Conservation (phyloP, 441 rosid genomes). For the Breynia disticha region DNA sequence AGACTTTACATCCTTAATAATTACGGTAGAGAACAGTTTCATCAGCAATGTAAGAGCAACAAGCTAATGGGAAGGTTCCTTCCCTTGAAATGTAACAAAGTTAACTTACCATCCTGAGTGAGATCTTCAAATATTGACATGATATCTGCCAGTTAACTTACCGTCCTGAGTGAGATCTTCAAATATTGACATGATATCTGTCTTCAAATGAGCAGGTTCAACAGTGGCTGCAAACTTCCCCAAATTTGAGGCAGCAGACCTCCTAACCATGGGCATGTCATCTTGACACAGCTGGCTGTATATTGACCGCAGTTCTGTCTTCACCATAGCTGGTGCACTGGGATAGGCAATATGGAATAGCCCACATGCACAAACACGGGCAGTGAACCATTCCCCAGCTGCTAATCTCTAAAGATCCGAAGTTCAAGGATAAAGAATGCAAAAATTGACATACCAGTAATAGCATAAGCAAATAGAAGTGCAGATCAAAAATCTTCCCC, state of each 20-base stretch:
- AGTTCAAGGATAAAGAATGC: not conserved
- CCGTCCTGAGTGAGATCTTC: slow-evolving; percentile 79
- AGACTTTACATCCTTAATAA: no score
- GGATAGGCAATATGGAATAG: slow-evolving; percentile 82
- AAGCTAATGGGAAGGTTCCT: not conserved
- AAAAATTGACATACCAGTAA: not conserved
- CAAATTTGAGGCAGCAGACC: slow-evolving; percentile 89
- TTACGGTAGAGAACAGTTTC: no score
- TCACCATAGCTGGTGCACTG: slow-evolving; percentile 57
- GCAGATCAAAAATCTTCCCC: not conserved
- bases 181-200: slow-evolving; percentile 80
- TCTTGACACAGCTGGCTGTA: slow-evolving; percentile 81
- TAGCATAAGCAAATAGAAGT: not conserved
- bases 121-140: slow-evolving; percentile 83
- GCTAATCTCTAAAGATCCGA: slow-evolving; percentile 56
- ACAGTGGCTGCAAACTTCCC: slow-evolving; percentile 97
- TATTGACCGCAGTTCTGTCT: slow-evolving; percentile 63
- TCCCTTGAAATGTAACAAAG: not conserved
- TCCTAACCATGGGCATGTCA: slow-evolving; percentile 98
- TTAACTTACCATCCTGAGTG: slow-evolving; percentile 70
- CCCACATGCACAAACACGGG: slow-evolving; percentile 92
- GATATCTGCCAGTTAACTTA: slow-evolving; percentile 65
- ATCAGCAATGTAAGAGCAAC: no score
- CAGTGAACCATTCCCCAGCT: slow-evolving; percentile 94
- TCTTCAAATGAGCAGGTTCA: slow-evolving; percentile 63